A percentile compares a stretch with the other conserved stretches of the same genome.
Conservation (phyloP, 345 rosid genomes). For the Syzygium grande region DNA sequence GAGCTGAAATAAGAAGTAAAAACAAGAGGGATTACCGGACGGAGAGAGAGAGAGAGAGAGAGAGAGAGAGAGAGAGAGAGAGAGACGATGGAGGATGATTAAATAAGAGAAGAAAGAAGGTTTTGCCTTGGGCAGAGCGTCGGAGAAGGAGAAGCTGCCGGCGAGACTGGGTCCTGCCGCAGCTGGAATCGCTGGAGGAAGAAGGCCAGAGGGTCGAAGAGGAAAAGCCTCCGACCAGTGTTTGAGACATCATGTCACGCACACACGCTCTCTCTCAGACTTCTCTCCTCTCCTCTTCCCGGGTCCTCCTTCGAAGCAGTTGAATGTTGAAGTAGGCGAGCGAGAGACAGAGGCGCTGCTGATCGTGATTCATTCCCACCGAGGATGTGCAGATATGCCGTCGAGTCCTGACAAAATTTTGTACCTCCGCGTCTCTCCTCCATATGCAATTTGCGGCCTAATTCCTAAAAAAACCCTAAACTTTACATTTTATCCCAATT, state of each 20-base stretch:
- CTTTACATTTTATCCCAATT: too few species aligned
- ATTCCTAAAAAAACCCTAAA: too few species aligned
- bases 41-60: background rate
- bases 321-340: background rate
- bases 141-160: background rate
- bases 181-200: background rate
- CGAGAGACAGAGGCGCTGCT: background rate
- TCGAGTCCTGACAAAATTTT: background rate
- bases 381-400: background rate
- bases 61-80: background rate
- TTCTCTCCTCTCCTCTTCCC: background rate
- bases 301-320: background rate
- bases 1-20: background rate
- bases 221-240: background rate
- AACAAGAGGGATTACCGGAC: background rate
- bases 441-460: background rate
- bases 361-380: background rate
- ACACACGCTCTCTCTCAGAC: background rate
- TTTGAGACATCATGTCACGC: background rate
- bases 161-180: background rate
- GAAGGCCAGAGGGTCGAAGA: background rate
- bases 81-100: background rate
- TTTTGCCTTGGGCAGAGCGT: background rate
- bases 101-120: background rate
- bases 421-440: background rate